Evolutionary conservation across 208 protist genomes (phyloP), one percentile per base, ranked within the genome.

Genomic region (Tritrichomonas musculus): DNA sequence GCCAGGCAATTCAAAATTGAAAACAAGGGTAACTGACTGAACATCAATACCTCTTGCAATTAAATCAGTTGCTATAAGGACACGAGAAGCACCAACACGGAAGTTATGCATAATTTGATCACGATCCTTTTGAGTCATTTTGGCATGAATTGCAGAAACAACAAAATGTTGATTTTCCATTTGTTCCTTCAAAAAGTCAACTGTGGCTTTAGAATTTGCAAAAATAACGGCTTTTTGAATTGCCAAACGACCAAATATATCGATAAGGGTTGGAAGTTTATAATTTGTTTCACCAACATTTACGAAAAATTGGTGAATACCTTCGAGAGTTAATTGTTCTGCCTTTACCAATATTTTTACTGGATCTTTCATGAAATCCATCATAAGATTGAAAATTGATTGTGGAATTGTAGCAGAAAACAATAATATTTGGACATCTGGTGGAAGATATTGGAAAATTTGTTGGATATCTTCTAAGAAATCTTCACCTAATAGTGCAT

Each of bases 231-330:
- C 94, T 94, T 97, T 96, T 53, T 97, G 97, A 77, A 98, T 97
- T 30, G 95, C 96, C 11, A 98, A 93, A 25, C 95, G 96, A 50
- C 98, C 96, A 93, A 97, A 98, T 5, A 98, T 93, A 94, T 98
- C 97, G 92, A 96, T 96, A 13, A 99, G 97, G 1, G 98, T 98
- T 92, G 99, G 98, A 36, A 99, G 96, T 96, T 99, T 99, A 97
- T 98, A 98, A 93, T 99, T 97, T 95, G 98, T 97, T 64, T 98
- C 96, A 92, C 97, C 96, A 17, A 98, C 95, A 92, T 96, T 96
- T 77, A 99, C 97, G 95, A 98, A 99, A 96, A 99, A 99, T 96
- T 99, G 99, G 95, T 99, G 98, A 95, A 99, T 99, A 95, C 98
- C 95, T 47, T 99, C 98, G 25, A 99, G 97, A 0, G 98, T 99